Evolutionary conservation across 1,139 yeast species (phyloP).

Genomic region (Saccharomyces hybrid): DNA sequence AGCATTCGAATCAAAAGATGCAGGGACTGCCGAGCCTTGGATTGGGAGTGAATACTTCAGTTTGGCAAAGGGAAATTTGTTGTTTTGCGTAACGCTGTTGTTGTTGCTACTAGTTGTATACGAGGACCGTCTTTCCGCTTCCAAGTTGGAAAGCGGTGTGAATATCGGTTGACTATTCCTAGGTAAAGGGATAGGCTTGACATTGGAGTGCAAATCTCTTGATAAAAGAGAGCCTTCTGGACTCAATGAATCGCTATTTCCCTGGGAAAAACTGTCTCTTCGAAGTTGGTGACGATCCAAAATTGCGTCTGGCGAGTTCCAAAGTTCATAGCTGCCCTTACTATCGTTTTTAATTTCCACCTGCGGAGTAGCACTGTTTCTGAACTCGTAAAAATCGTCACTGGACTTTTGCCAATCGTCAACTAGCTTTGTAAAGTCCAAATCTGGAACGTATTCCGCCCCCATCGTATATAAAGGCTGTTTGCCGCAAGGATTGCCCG

Average conservation of each 20-base stretch:
- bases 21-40: conserved; percentile 11
- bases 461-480: not conserved
- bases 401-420: conserved; percentile 24
- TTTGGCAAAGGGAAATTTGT: conserved; percentile 2
- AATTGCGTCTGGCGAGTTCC: not conserved
- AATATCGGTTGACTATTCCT: conserved; percentile 10
- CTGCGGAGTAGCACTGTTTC: not conserved
- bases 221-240: conserved; percentile 14
- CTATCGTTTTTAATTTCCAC: not conserved
- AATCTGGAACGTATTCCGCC: conserved; percentile 58
- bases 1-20: conserved; percentile 13
- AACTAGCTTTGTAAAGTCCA: conserved; percentile 38
- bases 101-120: conserved; percentile 7
- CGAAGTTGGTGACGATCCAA: not conserved
- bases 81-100: conserved; percentile 2
- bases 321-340: not conserved
- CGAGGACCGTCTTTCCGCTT: conserved; percentile 14
- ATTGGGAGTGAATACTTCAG: conserved; percentile 3
- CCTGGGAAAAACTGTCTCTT: not conserved
- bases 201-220: conserved; percentile 26
- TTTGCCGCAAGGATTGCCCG: not conserved
- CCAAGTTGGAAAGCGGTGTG: conserved; percentile 15
- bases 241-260: conserved; percentile 7
- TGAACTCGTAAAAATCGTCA: conserved; percentile 6
- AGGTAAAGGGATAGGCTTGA: conserved; percentile 31